Evolutionary conservation across 441 rosid species (phyloP).

Genomic region (Hura crepitans): DNA sequence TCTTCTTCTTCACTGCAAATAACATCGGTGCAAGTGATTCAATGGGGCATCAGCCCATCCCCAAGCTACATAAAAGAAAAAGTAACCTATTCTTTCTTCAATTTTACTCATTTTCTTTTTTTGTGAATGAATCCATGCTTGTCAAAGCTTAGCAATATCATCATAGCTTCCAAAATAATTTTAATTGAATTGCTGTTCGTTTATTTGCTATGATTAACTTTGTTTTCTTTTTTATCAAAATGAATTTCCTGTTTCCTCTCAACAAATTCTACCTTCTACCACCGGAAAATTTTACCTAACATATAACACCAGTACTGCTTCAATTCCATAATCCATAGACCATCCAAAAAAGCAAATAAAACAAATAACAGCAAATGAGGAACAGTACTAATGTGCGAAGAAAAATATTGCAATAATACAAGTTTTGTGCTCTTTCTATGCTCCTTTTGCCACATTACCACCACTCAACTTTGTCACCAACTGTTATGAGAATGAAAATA

Average conservation of each 20-base stretch:
- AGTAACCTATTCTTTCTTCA: background rate
- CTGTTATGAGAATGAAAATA: background rate
- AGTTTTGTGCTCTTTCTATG: background rate
- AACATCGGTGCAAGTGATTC: background rate
- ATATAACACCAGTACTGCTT: background rate
- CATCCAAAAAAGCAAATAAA: no score
- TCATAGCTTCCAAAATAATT: background rate
- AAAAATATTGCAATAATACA: background rate
- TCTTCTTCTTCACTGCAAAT: background rate
- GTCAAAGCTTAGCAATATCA: background rate
- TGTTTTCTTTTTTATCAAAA: background rate
- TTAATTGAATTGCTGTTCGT: background rate
- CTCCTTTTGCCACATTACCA: background rate
- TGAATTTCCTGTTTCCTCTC: no score
- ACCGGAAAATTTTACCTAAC: background rate
- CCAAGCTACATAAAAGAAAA: background rate
- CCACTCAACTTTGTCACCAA: background rate
- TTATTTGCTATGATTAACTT: background rate
- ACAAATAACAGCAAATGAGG: background rate
- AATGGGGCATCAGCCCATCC: background rate
- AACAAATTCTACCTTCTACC: background rate
- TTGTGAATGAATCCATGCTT: background rate
- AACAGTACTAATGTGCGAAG: background rate
- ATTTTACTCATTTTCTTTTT: background rate
- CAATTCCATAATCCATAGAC: background rate